phyloP scores from a whole-genome alignment of 2,329 filamentous ascomycete genomes.

The Neofusicoccum ribis region DNA sequence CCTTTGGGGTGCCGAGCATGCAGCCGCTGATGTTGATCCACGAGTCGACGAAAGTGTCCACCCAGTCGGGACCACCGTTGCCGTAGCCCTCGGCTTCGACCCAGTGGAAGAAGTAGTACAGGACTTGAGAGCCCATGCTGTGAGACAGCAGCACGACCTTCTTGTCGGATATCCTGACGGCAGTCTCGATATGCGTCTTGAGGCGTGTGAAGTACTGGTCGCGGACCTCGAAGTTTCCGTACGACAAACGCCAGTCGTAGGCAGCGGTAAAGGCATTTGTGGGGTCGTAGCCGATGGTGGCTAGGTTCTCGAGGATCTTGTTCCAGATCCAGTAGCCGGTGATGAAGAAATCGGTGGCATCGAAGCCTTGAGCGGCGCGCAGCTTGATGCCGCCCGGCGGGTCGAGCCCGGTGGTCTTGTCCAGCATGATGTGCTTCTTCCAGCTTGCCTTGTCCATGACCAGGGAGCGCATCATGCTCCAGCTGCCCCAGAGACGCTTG shows the following conservation, averaged over 20 bases:
- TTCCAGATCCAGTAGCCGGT: constrained; percentile 98
- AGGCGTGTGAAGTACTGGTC: constrained; percentile 93
- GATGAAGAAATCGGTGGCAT: constrained; percentile 93
- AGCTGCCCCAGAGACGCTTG: constrained; percentile 93
- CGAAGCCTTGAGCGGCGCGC: constrained; percentile 91
- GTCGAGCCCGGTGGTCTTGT: constrained; percentile 86
- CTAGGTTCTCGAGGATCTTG: constrained; percentile 96
- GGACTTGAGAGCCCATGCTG: constrained; percentile 95
- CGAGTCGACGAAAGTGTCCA: constrained; percentile 83
- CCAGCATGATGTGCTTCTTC: constrained; percentile 97
- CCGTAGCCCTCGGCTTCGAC: constrained; percentile 78
- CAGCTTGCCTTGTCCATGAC: constrained; percentile 90
- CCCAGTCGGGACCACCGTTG: constrained; percentile 81
- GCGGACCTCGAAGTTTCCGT: constrained; percentile 81
- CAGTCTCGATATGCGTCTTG: constrained; percentile 87
- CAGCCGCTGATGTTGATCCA: constrained; percentile 99
- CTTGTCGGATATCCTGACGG: constrained; percentile 67
- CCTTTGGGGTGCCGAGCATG: constrained; percentile 94
- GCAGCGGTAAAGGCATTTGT: constrained; percentile 67
- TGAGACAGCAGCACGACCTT: constrained; percentile 89
- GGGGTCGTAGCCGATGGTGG: constrained; percentile 94
- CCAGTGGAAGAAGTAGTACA: constrained; percentile 82
- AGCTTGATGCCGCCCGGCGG: constrained; percentile 81
- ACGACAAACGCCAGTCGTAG: constrained; percentile 92
- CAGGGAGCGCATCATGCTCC: constrained; percentile 97